phyloP scores from a whole-genome alignment of 257 asterid species.

The Solanum bulbocastanum region DNA sequence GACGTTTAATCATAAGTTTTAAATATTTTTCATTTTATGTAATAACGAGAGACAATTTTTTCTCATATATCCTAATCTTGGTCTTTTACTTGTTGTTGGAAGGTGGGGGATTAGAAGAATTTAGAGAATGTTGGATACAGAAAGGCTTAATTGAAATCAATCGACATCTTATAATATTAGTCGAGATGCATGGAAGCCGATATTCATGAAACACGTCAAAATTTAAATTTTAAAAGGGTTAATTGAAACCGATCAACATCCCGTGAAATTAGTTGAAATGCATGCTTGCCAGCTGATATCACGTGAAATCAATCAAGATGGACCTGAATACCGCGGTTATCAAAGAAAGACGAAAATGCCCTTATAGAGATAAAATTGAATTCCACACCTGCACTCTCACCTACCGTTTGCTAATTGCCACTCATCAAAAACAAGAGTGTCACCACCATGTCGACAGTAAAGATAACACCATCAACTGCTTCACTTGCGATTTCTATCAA shows the following conservation, averaged over 20 bases:
- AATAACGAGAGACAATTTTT: neutral
- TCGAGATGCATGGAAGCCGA: neutral
- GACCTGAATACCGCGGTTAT: neutral
- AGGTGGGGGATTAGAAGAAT: neutral
- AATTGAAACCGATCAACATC: neutral
- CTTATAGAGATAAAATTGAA: neutral
- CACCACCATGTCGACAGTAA: slow-evolving; percentile 38
- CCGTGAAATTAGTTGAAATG: neutral
- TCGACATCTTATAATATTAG: neutral
- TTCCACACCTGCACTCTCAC: neutral
- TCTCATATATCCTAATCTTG: neutral
- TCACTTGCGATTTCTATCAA: slow-evolving; percentile 36
- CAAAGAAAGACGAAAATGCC: neutral
- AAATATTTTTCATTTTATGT: too few relatives aligned
- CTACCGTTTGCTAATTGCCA: neutral
- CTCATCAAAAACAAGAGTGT: neutral
- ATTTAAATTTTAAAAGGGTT: neutral
- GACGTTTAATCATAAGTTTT: neutral
- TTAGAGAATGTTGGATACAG: too few relatives aligned
- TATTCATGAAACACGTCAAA: neutral
- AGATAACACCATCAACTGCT: slow-evolving; percentile 42
- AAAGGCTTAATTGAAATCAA: neutral
- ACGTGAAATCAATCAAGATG: neutral
- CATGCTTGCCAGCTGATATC: neutral
- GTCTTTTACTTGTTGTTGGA: neutral